Percentiles rank a stretch among this genome's conserved stretches.
Conservation (phyloP, 2,329 filamentous ascomycete genomes). For the Xylaria digitata region DNA sequence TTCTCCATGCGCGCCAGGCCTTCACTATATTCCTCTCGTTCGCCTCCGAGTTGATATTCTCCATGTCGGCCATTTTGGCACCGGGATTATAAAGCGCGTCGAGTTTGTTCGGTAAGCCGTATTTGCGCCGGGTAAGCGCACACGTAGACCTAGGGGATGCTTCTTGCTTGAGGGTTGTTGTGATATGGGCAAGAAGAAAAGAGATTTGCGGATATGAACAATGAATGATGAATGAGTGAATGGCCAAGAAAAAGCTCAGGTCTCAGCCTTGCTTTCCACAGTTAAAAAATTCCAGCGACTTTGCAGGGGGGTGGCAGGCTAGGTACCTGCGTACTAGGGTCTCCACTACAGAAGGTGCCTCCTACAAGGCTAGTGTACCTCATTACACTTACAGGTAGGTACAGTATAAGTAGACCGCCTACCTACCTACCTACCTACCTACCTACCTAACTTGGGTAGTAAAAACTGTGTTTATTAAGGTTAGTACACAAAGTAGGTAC, state of each 20-base stretch:
- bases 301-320: constrained; percentile 34
- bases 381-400: too few species aligned
- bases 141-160: background rate
- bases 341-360: constrained; percentile 15
- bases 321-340: background rate
- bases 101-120: background rate
- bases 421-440: constrained; percentile 2
- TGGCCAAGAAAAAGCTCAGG: constrained; percentile 19
- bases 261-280: constrained; percentile 44
- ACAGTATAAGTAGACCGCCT: too few species aligned
- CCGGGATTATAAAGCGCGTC: background rate
- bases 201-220: background rate
- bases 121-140: background rate
- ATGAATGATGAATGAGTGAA: constrained; percentile 1
- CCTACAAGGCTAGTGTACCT: too few species aligned
- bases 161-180: background rate
- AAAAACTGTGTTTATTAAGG: too few species aligned
- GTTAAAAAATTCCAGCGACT: constrained; percentile 44
- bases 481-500: too few species aligned
- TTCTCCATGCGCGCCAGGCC: constrained; percentile 94
- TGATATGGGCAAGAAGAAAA: constrained; percentile 7
- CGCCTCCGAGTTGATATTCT: constrained; percentile 50
- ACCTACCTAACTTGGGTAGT: too few species aligned
- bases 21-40: constrained; percentile 68
- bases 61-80: constrained; percentile 58